Evolutionary conservation across 23 red algal genomes (phyloP).

Genomic region (Gracilaria vermiculophylla): DNA sequence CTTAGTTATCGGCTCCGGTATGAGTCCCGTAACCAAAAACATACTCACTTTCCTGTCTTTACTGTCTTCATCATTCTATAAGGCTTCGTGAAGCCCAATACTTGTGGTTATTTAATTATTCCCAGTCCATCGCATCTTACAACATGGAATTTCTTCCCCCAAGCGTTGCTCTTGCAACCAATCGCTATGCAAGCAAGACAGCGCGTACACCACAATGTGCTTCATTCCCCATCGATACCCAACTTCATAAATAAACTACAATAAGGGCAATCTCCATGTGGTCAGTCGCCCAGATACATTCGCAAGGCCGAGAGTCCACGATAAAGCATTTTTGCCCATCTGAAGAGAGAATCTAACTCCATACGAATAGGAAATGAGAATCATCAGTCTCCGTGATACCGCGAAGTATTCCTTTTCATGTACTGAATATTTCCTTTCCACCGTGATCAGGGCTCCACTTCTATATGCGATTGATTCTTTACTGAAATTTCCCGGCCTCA

Average conservation of each 20-base stretch:
- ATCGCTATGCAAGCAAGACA: not conserved
- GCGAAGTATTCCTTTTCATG: conserved; percentile 28
- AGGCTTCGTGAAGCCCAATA: no score
- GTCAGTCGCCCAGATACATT: not conserved
- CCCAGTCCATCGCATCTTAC: no score
- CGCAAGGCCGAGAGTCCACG: conserved; percentile 18
- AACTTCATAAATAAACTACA: conserved; percentile 2
- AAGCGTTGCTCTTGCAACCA: not conserved
- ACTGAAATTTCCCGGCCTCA: not conserved
- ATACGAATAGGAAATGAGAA: not conserved
- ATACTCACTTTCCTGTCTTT: no score
- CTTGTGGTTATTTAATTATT: no score
- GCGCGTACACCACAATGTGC: not conserved
- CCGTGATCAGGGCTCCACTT: not conserved
- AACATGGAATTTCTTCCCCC: not conserved
- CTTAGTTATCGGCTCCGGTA: no score
- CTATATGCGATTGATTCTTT: conserved; percentile 14
- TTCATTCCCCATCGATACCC: not conserved
- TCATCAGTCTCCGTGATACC: conserved; percentile 28
- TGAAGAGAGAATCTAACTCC: not conserved
- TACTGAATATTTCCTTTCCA: not conserved
- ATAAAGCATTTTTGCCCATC: conserved; percentile 19
- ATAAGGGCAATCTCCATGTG: not conserved
- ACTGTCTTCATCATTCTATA: no score
- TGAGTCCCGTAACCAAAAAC: no score